Evolutionary conservation across 2,329 filamentous ascomycete genomes (phyloP), one percentile per base, ranked within the genome.

Genomic region (Ceratocystis ficicola): DNA sequence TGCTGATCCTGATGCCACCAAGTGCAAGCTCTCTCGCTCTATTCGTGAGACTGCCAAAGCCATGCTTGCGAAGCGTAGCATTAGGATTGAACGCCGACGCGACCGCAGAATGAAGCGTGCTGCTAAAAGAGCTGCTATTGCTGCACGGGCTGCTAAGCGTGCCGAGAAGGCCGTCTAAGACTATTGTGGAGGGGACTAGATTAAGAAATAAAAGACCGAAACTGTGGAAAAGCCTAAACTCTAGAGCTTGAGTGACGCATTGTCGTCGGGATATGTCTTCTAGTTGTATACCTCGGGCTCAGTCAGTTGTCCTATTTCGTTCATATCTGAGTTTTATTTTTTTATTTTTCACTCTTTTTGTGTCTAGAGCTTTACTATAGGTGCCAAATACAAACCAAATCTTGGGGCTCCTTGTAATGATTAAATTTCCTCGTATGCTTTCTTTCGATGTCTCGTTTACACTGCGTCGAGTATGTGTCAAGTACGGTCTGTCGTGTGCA

Each of bases 121-220:
- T 41, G 63, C 48, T 5, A 64, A 64, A 44, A 65, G 63, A 65
- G 63, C 63, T 22, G 36, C 22, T 15, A 65, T 60, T 59, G 63
- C 63, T 30, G 44, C 36, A 6, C 44, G 65, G 44, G 65, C 62
- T 25, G 55, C 62, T 10, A 61, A 60, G 62, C 63, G 62, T 30
- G 61, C 61, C 17, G 28, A 48, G 17, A 46, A 20, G 22, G 46
- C 46, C 8, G 62, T 63, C 28, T 63, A 63, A 55, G n/a, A 3
- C n/a, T 10, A 25, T 20, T 50, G n/a, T 36, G 15, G 25, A 17
- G 17, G 55, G 1, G 12, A 6, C 15, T 2, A 20, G 17, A 17
- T n/a, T n/a, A 7, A 22, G 22, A 15, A 17, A 20, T 15, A 7
- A 59, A 25, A 8, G 28, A 36, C 55, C 2, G 8, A n/a, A 59